Evolutionary conservation across 306 rosid genomes (phyloP), one percentile per base, ranked within the genome.

Genomic region (Pterocarpus santalinus): DNA sequence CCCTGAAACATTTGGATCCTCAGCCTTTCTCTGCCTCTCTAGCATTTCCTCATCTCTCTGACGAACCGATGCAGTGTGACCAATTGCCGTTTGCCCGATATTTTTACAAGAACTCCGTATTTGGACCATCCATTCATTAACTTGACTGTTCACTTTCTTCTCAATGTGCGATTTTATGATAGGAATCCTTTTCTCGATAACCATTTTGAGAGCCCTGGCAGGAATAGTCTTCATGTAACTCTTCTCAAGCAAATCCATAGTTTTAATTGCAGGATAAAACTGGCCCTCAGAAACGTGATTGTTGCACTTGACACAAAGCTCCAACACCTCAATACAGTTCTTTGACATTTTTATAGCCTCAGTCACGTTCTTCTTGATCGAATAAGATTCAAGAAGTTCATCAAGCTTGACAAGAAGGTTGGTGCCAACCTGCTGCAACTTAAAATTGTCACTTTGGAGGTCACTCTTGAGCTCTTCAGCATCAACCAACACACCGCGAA

Each of bases 391-490:
- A 52, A 93, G 86, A 87, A 95, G 97, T 85, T 93, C 99, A 84
- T 93, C 99, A n/a, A 95, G 97, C 49, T 86, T 90, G 52, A 89
- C 67, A 84, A 95, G 88, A 76, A 93, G 89, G 32, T 63, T 84
- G 69, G 85, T 90, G 49, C 99, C 99, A 72, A 95, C 97, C 80
- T 93, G 97, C 78, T 93, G 98, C 88, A 95, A 69, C 90, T 92
- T 90, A 51, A 87, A 90, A 86, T 95, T 95, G 81, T 90, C 99
- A 80, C 89, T 89, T 8, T 97, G 94, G 33, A 95, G 92, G n/a
- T 93, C 97, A 17, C 93, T 88, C 87, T 95, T 93, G 47, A 95
- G 90, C 85, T 95, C 98, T 80, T 95, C 99, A 0, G 99, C 99
- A 71, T 93, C 99, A 53, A 93, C 98, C 76, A 95, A 75, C 78